phyloP scores from a whole-genome alignment of 305 asterid species.

The Fraxinus greggii region DNA sequence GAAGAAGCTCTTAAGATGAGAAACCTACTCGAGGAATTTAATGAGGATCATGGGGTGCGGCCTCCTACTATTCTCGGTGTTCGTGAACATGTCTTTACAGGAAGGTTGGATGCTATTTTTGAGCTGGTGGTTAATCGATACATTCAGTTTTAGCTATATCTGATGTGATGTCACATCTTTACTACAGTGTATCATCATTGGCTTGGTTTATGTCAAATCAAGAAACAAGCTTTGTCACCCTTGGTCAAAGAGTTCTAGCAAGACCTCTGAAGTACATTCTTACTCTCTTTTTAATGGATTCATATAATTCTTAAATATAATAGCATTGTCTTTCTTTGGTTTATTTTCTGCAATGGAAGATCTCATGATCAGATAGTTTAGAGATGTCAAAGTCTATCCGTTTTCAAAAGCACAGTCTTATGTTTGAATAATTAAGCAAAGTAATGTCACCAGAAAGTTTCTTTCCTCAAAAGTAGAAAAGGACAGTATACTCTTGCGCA shows the following conservation, averaged over 20 bases:
- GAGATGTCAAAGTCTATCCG: constrained; percentile 2
- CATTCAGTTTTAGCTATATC: constrained; percentile 19
- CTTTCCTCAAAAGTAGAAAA: background rate
- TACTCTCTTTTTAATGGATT: constrained; percentile 11
- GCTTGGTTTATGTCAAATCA: constrained; percentile 99
- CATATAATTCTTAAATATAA: background rate
- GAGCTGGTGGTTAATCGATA: constrained; percentile 14
- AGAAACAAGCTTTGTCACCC: constrained; percentile 98
- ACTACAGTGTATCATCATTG: constrained; percentile 91
- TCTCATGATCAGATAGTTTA: background rate
- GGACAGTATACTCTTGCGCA: background rate
- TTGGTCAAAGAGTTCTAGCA: constrained; percentile 99
- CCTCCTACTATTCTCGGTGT: constrained; percentile 97
- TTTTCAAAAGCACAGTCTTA: background rate
- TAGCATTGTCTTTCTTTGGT: constrained; percentile 3
- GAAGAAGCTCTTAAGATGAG: constrained; percentile 99
- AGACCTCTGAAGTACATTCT: constrained; percentile 84
- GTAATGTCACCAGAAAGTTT: constrained; percentile 3
- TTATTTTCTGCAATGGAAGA: constrained; percentile 8
- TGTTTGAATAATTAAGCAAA: background rate
- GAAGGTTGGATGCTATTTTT: constrained; percentile 57
- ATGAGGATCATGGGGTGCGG: constrained; percentile 97
- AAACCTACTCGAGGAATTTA: constrained; percentile 93
- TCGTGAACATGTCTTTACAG: constrained; percentile 97
- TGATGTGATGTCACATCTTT: constrained; percentile 30